A percentile compares a stretch with the other conserved stretches of the same genome.
Conservation (phyloP, 148 eudicot species). For the Drosera capensis region DNA sequence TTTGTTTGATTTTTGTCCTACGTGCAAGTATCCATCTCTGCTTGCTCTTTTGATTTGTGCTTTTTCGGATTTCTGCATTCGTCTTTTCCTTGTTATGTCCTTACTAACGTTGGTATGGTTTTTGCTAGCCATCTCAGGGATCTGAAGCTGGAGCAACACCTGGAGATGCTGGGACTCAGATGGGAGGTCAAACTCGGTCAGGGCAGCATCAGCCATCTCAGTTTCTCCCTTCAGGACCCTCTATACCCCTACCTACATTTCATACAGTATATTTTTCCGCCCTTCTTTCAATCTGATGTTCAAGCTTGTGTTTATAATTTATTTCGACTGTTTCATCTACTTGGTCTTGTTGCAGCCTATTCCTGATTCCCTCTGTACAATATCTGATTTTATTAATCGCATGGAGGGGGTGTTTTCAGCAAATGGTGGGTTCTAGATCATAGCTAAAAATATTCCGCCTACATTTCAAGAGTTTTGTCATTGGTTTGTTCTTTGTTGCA, state of each 20-base stretch:
- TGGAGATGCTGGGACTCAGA: constrained; percentile 25
- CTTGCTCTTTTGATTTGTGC: no score
- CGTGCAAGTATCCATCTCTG: no score
- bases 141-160: constrained; percentile 28
- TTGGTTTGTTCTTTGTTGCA: constrained; percentile 8
- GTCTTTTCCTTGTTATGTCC: background rate
- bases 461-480: background rate
- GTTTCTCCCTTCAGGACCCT: constrained; percentile 40
- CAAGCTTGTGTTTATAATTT: background rate
- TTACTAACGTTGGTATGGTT: constrained; percentile 17
- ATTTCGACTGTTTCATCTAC: constrained; percentile 2
- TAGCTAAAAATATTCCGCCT: background rate
- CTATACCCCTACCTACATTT: constrained; percentile 53
- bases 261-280: constrained; percentile 39
- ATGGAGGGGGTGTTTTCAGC: constrained; percentile 74
- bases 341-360: constrained; percentile 45
- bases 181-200: constrained; percentile 33
- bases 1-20: no score
- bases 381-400: constrained; percentile 66
- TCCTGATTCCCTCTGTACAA: constrained; percentile 79
- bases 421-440: constrained; percentile 32
- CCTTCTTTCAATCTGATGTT: background rate
- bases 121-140: constrained; percentile 33
- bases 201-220: constrained; percentile 52
- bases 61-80: no score